These are phyloP conservation scores for Phytopythium vexans DNA, from an alignment of 352 stramenopile genomes.

Conservation along the genomic window DNA sequence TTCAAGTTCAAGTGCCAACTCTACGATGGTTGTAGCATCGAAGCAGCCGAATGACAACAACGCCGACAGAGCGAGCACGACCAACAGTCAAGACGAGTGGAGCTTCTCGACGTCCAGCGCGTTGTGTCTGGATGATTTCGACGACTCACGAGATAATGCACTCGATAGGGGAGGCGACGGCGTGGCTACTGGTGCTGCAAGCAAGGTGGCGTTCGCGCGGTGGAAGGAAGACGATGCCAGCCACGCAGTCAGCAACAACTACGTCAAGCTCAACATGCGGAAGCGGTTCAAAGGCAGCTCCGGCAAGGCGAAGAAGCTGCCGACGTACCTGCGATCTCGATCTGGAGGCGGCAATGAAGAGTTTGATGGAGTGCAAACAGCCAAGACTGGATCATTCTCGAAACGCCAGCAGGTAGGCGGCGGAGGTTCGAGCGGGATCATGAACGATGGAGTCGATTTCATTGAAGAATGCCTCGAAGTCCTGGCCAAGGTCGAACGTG, in stretches of 20 bases:
- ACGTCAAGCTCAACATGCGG: slow-evolving; percentile 77
- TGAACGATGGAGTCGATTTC: slow-evolving; percentile 73
- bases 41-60: slow-evolving; percentile 6
- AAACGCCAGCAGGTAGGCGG: slow-evolving; percentile 19
- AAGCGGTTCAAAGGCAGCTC: slow-evolving; percentile 70
- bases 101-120: slow-evolving; percentile 24
- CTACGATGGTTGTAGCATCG: not conserved
- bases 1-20: too few relatives aligned
- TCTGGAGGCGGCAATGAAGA: slow-evolving; percentile 2
- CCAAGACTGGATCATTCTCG: slow-evolving; percentile 9
- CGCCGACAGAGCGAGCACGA: slow-evolving; percentile 11
- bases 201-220: slow-evolving; percentile 34
- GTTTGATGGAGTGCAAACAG: slow-evolving; percentile 16
- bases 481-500: slow-evolving; percentile 35
- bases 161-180: not conserved
- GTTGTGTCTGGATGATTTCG: slow-evolving; percentile 41
- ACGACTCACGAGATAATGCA: slow-evolving; percentile 6
- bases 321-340: slow-evolving; percentile 54
- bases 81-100: slow-evolving; percentile 15
- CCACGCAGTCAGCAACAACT: slow-evolving; percentile 68
- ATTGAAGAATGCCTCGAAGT: slow-evolving; percentile 75
- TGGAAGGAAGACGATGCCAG: slow-evolving; percentile 60
- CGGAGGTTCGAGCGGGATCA: slow-evolving; percentile 10
- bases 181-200: slow-evolving; percentile 3
- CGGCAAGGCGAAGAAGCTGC: slow-evolving; percentile 61